phyloP scores from a whole-genome alignment of 148 eudicot species.

The Spergularia marina region DNA sequence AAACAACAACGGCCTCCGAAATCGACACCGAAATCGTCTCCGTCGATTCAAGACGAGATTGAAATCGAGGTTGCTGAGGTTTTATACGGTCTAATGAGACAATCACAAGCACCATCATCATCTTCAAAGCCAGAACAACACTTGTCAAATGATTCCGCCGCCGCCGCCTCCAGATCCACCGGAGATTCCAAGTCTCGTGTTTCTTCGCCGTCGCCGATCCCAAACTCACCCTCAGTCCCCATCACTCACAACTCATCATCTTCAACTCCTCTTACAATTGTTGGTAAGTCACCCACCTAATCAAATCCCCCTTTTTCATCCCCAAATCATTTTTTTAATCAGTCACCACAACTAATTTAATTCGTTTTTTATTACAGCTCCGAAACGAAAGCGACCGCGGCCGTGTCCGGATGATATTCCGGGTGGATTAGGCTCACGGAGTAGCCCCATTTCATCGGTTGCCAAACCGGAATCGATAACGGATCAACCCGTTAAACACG shows the following conservation, averaged over 20 bases:
- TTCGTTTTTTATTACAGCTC: constrained; percentile 41
- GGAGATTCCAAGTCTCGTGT: constrained; percentile 53
- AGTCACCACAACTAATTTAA: neutral
- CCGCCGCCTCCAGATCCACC: constrained; percentile 33
- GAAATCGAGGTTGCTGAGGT: constrained; percentile 97
- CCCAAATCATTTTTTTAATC: neutral
- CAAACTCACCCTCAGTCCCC: constrained; percentile 13
- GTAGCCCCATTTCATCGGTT: constrained; percentile 32
- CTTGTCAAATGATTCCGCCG: constrained; percentile 33
- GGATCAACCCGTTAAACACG: constrained; percentile 38
- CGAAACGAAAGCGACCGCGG: constrained; percentile 77
- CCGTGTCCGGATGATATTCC: constrained; percentile 48
- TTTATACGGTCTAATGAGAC: constrained; percentile 77
- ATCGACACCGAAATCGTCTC: constrained; percentile 47
- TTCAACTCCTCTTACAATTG: constrained; percentile 40
- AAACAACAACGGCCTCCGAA: constrained; percentile 57
- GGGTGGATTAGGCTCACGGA: constrained; percentile 28
- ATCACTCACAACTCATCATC: constrained; percentile 26
- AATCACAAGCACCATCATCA: constrained; percentile 54
- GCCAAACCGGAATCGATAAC: constrained; percentile 28
- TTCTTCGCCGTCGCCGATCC: constrained; percentile 45
- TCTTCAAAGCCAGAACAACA: constrained; percentile 41
- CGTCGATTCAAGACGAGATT: constrained; percentile 78
- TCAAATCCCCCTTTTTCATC: neutral
- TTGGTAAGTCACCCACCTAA: constrained; percentile 42